Conservation (phyloP, 305 asterid genomes). For the Fraxinus nigra region DNA sequence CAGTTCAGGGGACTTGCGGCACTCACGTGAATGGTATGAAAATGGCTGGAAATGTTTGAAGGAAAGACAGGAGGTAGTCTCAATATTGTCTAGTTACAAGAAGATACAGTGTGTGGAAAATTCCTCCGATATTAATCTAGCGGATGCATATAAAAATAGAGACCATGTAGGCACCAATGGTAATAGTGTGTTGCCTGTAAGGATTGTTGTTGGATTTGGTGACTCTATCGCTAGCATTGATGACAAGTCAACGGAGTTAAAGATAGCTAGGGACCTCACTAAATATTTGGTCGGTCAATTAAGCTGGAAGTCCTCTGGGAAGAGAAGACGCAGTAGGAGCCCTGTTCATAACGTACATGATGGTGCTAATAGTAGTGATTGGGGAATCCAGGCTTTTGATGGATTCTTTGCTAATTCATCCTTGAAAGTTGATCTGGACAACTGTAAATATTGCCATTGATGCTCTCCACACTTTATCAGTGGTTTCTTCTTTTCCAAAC, state of each 20-base stretch:
- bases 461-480: conserved; percentile 45
- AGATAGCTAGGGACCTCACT: conserved; percentile 42
- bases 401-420: conserved; percentile 34
- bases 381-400: conserved; percentile 27
- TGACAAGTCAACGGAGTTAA: conserved; percentile 8
- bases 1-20: conserved; percentile 43
- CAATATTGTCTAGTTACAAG: conserved; percentile 20
- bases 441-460: conserved; percentile 58
- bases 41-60: conserved; percentile 51
- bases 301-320: conserved; percentile 55
- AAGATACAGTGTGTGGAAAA: background rate
- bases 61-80: conserved; percentile 46
- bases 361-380: conserved; percentile 20
- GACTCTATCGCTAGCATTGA: background rate
- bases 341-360: conserved; percentile 38
- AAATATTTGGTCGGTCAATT: conserved; percentile 48
- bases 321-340: conserved; percentile 54
- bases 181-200: background rate
- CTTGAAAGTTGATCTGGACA: conserved; percentile 46
- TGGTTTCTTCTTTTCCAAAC: conserved; percentile 39
- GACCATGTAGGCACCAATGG: conserved; percentile 7
- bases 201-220: background rate
- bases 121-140: conserved; percentile 5
- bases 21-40: conserved; percentile 65
- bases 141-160: background rate